Conservation (phyloP, 2,329 filamentous ascomycete genomes). For the Mycosphaerella sp. region DNA sequence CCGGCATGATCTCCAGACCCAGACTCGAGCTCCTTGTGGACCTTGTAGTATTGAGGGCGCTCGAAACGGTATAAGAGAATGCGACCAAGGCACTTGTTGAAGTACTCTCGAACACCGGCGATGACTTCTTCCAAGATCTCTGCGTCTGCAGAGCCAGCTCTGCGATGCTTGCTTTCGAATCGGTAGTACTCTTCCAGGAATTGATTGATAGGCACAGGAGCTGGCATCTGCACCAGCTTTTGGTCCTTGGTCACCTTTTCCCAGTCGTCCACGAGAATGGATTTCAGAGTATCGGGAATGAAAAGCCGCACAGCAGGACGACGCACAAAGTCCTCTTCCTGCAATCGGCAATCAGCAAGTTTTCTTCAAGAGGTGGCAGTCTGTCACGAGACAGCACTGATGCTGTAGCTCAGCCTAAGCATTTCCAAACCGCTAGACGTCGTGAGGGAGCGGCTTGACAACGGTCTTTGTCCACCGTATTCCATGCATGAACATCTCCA, state of each 20-base stretch:
- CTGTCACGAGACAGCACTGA: neutral
- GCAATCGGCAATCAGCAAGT: constrained; percentile 19
- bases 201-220: constrained; percentile 64
- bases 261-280: constrained; percentile 94
- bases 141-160: constrained; percentile 61
- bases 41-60: constrained; percentile 75
- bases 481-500: neutral
- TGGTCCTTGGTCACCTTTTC: constrained; percentile 96
- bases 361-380: neutral
- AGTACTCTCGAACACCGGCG: constrained; percentile 83
- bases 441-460: neutral
- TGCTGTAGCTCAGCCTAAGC: neutral
- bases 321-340: constrained; percentile 85
- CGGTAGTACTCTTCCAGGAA: constrained; percentile 85
- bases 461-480: neutral
- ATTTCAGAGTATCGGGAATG: constrained; percentile 85
- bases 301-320: constrained; percentile 80
- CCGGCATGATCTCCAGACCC: constrained; percentile 58
- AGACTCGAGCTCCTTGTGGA: constrained; percentile 61
- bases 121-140: constrained; percentile 89
- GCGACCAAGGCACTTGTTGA: constrained; percentile 80
- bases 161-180: constrained; percentile 61
- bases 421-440: neutral
- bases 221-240: constrained; percentile 79
- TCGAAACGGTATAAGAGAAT: constrained; percentile 94